Evolutionary conservation across 495 filamentous ascomycete species (phyloP).

Genomic region (Penicillium waksmanii): DNA sequence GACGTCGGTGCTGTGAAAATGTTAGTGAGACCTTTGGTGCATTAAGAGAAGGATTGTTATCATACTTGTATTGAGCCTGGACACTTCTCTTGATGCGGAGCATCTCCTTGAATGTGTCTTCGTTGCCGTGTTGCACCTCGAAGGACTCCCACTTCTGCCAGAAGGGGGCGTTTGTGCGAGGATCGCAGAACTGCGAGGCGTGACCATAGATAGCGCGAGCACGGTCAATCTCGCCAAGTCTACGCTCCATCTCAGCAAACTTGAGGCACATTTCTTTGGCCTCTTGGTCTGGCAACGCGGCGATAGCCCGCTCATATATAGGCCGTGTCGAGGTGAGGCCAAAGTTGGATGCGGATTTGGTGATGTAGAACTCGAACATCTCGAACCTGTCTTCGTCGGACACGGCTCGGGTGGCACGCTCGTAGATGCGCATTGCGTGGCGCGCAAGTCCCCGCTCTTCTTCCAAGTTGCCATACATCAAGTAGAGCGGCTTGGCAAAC

Average conservation of each 20-base stretch:
- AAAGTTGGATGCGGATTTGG: conserved; percentile 98
- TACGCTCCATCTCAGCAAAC: conserved; percentile 97
- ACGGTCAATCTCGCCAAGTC: conserved; percentile 95
- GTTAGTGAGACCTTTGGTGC: conserved; percentile 21
- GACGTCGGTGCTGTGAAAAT: conserved; percentile 75
- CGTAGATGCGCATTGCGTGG: conserved; percentile 99
- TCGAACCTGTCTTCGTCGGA: conserved; percentile 93
- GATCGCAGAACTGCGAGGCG: conserved; percentile 96
- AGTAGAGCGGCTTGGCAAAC: conserved; percentile 92
- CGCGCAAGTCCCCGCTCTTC: conserved; percentile 95
- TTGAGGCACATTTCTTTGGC: conserved; percentile 98
- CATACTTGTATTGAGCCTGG: conserved; percentile 91
- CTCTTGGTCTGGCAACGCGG: conserved; percentile 88
- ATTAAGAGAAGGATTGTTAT: conserved; percentile 10
- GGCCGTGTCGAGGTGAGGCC: conserved; percentile 92
- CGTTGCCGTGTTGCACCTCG: conserved; percentile 96
- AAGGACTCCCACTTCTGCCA: conserved; percentile 98
- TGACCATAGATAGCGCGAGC: conserved; percentile 95
- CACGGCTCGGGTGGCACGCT: conserved; percentile 93
- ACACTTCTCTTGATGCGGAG: conserved; percentile 95
- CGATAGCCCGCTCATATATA: conserved; percentile 95
- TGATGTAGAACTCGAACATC: conserved; percentile 99
- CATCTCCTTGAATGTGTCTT: conserved; percentile 99
- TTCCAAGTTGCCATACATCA: conserved; percentile 98
- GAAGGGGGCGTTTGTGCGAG: conserved; percentile 83